Evolutionary conservation across 768 basidiomycete genomes (phyloP).

Genomic region (Tremella yokohamensis): DNA sequence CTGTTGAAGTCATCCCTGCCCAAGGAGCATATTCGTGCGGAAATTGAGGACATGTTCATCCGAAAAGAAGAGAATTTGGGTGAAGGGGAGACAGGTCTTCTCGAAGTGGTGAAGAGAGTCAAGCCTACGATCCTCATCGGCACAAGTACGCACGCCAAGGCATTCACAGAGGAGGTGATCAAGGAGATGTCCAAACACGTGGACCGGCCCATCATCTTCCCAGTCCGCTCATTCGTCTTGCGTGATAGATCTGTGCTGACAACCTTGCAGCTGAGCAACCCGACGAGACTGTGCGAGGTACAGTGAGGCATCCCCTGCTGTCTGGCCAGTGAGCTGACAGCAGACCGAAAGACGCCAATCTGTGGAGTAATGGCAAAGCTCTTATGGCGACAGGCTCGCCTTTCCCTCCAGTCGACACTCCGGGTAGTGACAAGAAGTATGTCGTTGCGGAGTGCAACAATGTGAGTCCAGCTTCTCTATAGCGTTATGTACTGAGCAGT

Average conservation of each 20-base stretch:
- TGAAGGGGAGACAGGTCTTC: conserved; percentile 51
- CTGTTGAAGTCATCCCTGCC: conserved; percentile 59
- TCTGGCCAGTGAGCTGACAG: not conserved
- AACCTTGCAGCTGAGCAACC: conserved; percentile 62
- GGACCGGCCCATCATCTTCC: conserved; percentile 76
- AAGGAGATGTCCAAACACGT: conserved; percentile 61
- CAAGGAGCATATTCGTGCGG: conserved; percentile 51
- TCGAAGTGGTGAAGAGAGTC: conserved; percentile 68
- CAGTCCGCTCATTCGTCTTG: conserved; percentile 44
- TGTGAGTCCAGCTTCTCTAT: conserved; percentile 59
- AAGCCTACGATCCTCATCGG: conserved; percentile 82
- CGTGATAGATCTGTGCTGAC: conserved; percentile 6
- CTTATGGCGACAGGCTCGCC: conserved; percentile 81
- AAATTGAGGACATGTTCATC: conserved; percentile 60
- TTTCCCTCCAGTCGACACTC: conserved; percentile 62
- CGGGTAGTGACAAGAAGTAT: conserved; percentile 54
- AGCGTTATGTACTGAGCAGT: conserved; percentile 54
- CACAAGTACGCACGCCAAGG: conserved; percentile 71
- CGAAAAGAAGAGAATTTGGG: conserved; percentile 58
- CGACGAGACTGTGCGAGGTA: conserved; percentile 66
- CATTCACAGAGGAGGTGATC: conserved; percentile 71
- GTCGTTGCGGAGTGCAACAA: conserved; percentile 50
- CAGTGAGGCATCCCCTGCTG: conserved; percentile 21
- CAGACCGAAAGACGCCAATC: conserved; percentile 38
- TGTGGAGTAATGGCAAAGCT: conserved; percentile 75